Percentiles rank a stretch among this genome's conserved stretches.
Evolutionary conservation across 2,329 filamentous ascomycete species (phyloP).

Genomic region (Simplicillium aogashimaense): DNA sequence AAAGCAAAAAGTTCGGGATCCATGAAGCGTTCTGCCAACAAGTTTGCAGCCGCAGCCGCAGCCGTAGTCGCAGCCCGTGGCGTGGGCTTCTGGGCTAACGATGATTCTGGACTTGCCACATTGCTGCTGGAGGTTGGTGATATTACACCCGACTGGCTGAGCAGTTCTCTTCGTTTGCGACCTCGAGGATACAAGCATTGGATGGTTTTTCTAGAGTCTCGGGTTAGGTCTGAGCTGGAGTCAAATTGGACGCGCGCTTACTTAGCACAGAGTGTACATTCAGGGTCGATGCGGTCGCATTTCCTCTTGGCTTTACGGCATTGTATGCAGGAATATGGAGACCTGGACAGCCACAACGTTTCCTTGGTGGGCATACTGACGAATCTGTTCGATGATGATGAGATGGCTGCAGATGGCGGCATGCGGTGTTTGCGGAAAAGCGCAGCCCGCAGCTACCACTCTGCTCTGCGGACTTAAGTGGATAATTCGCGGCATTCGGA

Average conservation of each 20-base stretch:
- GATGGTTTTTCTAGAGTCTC: background rate
- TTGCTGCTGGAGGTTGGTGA: background rate
- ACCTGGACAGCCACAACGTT: background rate
- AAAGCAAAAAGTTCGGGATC: conserved; percentile 2
- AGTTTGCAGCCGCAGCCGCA: background rate
- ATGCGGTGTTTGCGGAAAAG: too few relatives aligned
- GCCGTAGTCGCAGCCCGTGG: background rate
- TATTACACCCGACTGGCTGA: background rate
- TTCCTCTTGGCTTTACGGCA: background rate
- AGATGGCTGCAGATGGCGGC: too few relatives aligned
- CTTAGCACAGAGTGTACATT: background rate
- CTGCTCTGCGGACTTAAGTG: too few relatives aligned
- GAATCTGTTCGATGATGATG: too few relatives aligned
- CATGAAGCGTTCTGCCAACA: conserved; percentile 2
- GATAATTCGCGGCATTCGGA: too few relatives aligned
- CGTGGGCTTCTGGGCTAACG: background rate
- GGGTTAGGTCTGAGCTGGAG: background rate
- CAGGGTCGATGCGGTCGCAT: background rate
- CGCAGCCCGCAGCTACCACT: too few relatives aligned
- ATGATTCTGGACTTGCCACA: background rate
- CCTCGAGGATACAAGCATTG: conserved; percentile 1
- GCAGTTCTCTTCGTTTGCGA: conserved; percentile 1
- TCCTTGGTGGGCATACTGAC: too few relatives aligned
- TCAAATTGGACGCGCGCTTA: background rate
- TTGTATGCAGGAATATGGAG: background rate